Base-by-base conservation (phyloP, 2,329 filamentous ascomycete species). In the Cladophialophora psammophila region DNA sequence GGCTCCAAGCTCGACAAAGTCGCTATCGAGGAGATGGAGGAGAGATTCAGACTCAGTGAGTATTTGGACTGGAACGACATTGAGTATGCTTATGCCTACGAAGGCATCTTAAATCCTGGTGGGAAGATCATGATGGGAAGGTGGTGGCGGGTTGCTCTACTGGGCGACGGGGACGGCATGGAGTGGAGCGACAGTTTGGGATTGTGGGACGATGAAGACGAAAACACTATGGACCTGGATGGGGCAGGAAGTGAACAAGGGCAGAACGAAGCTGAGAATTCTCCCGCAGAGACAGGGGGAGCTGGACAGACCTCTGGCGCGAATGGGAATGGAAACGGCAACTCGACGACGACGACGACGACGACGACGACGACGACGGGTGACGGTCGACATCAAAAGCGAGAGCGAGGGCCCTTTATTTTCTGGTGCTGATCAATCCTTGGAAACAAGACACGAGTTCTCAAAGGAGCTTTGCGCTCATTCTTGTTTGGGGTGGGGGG, bases 21-120 rank as follows among this genome's bases (percentile, higher is more conserved):
- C 10, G 35, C 63, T 8, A 66, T 73, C 60, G 65, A 63, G 31
- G 50, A 65, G 38, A 69, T 74, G 36, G 71, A 74, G 52, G 69
- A 74, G 42, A 26, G 34, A 8, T 72, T 64, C 55, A 61, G 58
- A 8, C 45, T 58, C n/a, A 59, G 61, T 36, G 61, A 66, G 34
- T 64, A 69, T 31, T 57, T 73, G 26, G 59, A 68, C 36, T 74
- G 72, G 31, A 53, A 50, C 0, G 69, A 77, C 60, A 77, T 78
- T 53, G 64, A 72, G 18, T 78, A 78, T 68, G 74, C 79, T 1
- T 81, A 80, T 73, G 80, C 75, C 3, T 85, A 84, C 64, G 82
- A 85, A 72, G 83, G 80, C 0, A 74, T 80, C 26, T 74, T 85
- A 12, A 66, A 84, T 4, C 83, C 83, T 2, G 81, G 83, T 4